These are phyloP conservation scores for Colletotrichum sp. DNA, from an alignment of 2,329 filamentous ascomycete genomes.

Conservation along the genomic window DNA sequence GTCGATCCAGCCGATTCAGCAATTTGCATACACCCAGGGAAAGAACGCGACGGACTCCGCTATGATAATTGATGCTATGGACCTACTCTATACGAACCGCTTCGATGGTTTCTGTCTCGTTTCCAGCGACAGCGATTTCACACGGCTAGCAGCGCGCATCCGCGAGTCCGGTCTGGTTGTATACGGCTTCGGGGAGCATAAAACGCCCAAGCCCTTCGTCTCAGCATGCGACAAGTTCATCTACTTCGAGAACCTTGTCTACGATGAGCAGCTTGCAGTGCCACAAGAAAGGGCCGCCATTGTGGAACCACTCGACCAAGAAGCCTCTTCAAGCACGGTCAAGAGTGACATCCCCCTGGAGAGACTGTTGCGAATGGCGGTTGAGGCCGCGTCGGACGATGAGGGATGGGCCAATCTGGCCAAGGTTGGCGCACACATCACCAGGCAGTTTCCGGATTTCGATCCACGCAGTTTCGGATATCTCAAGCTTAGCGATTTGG, in stretches of 20 bases:
- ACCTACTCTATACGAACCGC: constrained; percentile 34
- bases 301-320: not conserved
- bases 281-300: not conserved
- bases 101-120: constrained; percentile 27
- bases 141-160: constrained; percentile 36
- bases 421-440: constrained; percentile 28
- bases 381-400: constrained; percentile 24
- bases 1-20: constrained; percentile 36
- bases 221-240: constrained; percentile 38
- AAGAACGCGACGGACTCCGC: constrained; percentile 39
- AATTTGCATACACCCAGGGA: constrained; percentile 38
- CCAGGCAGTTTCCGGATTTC: constrained; percentile 32
- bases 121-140: constrained; percentile 42
- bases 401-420: constrained; percentile 34
- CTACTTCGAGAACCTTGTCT: constrained; percentile 26
- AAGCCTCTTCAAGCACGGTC: not conserved
- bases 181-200: constrained; percentile 37
- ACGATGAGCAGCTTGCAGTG: not conserved
- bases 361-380: constrained; percentile 3
- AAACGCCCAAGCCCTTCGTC: constrained; percentile 36
- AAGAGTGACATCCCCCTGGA: not conserved
- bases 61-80: constrained; percentile 44
- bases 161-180: constrained; percentile 35
- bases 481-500: constrained; percentile 10
- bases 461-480: constrained; percentile 32